Evolutionary conservation across 495 filamentous ascomycete genomes (phyloP).

Genomic region (Podospora bellae-mahoneyi): DNA sequence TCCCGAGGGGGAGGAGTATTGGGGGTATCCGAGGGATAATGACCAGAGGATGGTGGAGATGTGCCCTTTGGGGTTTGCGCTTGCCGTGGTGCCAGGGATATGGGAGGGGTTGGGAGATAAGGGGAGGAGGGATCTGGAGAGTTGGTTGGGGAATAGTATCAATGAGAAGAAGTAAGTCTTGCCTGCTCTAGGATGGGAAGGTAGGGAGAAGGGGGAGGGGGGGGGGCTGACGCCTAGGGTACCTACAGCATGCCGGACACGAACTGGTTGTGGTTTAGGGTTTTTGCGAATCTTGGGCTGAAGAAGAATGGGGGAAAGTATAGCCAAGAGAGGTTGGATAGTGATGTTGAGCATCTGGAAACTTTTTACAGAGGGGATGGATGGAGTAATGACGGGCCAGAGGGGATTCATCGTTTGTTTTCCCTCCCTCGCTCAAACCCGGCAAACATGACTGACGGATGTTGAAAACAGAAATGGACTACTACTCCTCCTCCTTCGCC

Average conservation of each 20-base stretch:
- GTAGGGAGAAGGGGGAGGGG: not conserved
- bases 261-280: conserved; percentile 74
- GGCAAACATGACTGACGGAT: not conserved
- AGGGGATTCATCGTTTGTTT: conserved; percentile 59
- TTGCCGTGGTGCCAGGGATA: conserved; percentile 62
- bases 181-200: not conserved
- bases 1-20: conserved; percentile 63
- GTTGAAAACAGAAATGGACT: conserved; percentile 60
- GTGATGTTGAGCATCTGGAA: conserved; percentile 71
- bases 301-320: conserved; percentile 66
- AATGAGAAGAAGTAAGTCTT: conserved; percentile 62
- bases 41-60: conserved; percentile 86
- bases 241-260: conserved; percentile 52
- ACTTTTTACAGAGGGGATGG: conserved; percentile 76
- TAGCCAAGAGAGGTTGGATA: conserved; percentile 62
- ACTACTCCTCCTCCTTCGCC: conserved; percentile 76
- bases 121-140: conserved; percentile 59
- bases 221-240: too few relatives aligned
- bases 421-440: not conserved
- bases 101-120: conserved; percentile 61
- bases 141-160: conserved; percentile 66
- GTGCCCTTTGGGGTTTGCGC: conserved; percentile 64
- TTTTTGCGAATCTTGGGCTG: conserved; percentile 76
- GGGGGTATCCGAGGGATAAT: conserved; percentile 67
- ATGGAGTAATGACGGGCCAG: conserved; percentile 77